Conservation (phyloP, 169 alveolate species). For the Theileria parva region DNA sequence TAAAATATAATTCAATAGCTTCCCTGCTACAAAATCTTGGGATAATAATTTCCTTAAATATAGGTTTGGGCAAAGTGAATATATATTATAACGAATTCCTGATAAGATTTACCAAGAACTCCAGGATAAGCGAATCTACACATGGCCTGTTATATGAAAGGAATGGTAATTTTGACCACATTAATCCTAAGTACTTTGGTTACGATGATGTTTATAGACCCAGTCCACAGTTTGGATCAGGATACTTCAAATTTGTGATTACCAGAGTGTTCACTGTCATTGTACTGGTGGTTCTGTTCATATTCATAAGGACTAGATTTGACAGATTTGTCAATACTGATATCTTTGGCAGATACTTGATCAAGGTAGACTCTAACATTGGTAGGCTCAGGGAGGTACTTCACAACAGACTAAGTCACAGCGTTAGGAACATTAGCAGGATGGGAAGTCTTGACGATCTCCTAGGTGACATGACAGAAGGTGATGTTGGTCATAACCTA, state of each 20-base stretch:
- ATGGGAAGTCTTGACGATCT: background rate
- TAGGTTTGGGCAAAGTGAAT: too few relatives aligned
- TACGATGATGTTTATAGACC: conserved; percentile 8
- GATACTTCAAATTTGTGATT: background rate
- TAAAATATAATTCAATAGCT: background rate
- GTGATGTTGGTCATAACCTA: background rate
- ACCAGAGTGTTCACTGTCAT: background rate
- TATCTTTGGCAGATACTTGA: background rate
- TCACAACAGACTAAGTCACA: background rate
- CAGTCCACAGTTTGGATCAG: background rate
- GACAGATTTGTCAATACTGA: background rate
- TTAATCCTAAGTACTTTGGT: background rate
- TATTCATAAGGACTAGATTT: conserved; percentile 1
- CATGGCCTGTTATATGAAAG: background rate
- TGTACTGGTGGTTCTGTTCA: background rate
- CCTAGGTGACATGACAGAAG: background rate
- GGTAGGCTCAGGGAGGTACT: background rate
- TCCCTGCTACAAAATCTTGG: background rate
- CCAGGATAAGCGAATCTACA: background rate
- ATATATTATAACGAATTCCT: background rate
- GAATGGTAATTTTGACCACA: background rate
- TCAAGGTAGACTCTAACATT: background rate
- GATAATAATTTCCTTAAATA: too few relatives aligned
- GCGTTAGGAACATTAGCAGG: background rate
- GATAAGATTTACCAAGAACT: background rate